Evolutionary conservation across 345 rosid species (phyloP).

Genomic region (Schrenkiella parvula): DNA sequence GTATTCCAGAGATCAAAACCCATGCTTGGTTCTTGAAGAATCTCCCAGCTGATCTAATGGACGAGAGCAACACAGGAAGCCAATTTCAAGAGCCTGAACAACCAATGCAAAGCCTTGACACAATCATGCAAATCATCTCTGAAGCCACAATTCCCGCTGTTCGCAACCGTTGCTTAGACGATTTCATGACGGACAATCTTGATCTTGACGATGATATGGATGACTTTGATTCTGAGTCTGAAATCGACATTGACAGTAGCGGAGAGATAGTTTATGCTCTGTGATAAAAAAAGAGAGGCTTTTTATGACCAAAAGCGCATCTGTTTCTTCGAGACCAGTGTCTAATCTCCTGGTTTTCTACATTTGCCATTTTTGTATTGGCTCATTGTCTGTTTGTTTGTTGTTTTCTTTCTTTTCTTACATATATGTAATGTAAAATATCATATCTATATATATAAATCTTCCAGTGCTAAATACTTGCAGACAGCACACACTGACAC

Average conservation of each 20-base stretch:
- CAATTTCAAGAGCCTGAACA: slow-evolving; percentile 80
- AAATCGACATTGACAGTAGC: slow-evolving; percentile 86
- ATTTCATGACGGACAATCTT: slow-evolving; percentile 50
- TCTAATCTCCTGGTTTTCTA: slow-evolving; percentile 11
- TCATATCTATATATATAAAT: slow-evolving; percentile 6
- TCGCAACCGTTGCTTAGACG: slow-evolving; percentile 47
- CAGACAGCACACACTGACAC: neutral
- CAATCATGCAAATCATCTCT: slow-evolving; percentile 89
- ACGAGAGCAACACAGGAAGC: slow-evolving; percentile 47
- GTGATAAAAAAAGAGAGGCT: neutral
- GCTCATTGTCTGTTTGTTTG: slow-evolving; percentile 20
- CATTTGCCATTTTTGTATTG: slow-evolving; percentile 19
- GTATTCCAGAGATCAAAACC: slow-evolving; percentile 69
- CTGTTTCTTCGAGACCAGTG: neutral
- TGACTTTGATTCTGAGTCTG: slow-evolving; percentile 77
- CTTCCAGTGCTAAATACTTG: neutral
- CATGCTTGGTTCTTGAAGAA: slow-evolving; percentile 93
- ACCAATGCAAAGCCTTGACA: slow-evolving; percentile 77
- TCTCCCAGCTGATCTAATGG: slow-evolving; percentile 75
- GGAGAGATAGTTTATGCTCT: slow-evolving; percentile 87
- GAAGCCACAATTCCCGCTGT: slow-evolving; percentile 87
- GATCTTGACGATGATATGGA: slow-evolving; percentile 84
- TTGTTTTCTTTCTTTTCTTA: neutral
- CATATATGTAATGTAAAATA: slow-evolving; percentile 23
- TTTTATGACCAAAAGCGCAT: neutral